phyloP scores from a whole-genome alignment of 75 land plant genomes.

The Chamaecyparis obtusa region DNA sequence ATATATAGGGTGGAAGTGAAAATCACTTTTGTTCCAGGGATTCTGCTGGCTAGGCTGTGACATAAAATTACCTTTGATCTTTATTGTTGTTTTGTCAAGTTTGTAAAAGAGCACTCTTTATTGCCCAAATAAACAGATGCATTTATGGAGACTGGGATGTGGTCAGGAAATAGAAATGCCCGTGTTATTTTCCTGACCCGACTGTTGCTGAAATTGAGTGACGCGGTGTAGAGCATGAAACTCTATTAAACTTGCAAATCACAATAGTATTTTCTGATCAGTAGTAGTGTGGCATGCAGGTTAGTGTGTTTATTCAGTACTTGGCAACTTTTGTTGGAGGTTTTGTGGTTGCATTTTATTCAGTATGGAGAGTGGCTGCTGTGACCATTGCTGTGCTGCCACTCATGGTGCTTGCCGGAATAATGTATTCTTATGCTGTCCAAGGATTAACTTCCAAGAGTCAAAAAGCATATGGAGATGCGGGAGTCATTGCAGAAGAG shows the following conservation, averaged over 20 bases:
- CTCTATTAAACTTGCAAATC: not conserved
- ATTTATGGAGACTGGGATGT: not conserved
- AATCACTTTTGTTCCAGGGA: not conserved
- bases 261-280: not conserved
- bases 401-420: constrained; percentile 19
- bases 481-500: constrained; percentile 36
- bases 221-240: not conserved
- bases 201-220: not conserved
- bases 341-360: constrained; percentile 21
- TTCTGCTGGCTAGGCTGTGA: not conserved
- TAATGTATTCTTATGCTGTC: constrained; percentile 4
- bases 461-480: constrained; percentile 24
- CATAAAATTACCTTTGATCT: no score
- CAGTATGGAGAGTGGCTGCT: constrained; percentile 20
- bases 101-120: not conserved
- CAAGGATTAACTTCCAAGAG: constrained; percentile 18
- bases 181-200: not conserved
- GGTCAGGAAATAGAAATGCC: not conserved
- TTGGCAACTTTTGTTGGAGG: constrained; percentile 27
- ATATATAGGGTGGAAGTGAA: not conserved
- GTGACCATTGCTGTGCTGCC: constrained; percentile 34
- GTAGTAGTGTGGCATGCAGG: constrained; percentile 9
- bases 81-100: not conserved
- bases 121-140: not conserved
- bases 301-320: constrained; percentile 28